These are phyloP conservation scores for Esteya vermicola DNA, from an alignment of 2,329 filamentous ascomycete species.

Conservation along the genomic window DNA sequence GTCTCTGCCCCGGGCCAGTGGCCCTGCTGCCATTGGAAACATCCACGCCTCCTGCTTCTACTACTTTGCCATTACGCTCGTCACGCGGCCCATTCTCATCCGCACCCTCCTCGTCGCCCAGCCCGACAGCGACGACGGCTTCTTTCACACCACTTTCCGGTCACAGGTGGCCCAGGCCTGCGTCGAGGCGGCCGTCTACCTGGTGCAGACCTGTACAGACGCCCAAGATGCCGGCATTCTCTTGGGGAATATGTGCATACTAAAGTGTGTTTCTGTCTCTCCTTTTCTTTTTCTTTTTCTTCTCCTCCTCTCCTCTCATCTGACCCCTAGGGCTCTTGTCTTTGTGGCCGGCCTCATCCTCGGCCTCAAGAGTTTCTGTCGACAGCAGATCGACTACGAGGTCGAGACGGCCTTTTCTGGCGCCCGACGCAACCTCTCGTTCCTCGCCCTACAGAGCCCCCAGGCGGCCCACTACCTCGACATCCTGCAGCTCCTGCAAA, in stretches of 20 bases:
- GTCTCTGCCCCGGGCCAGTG: too few relatives aligned
- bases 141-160: constrained; percentile 1
- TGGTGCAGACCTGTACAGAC: constrained; percentile 11
- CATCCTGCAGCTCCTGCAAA: constrained; percentile 10
- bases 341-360: constrained; percentile 43
- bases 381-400: constrained; percentile 5
- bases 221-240: constrained; percentile 7
- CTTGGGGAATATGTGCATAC: constrained; percentile 8
- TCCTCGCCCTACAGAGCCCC: constrained; percentile 5
- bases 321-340: constrained; percentile 27
- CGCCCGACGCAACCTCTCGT: constrained; percentile 6
- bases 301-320: not conserved
- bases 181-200: constrained; percentile 9
- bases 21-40: constrained; percentile 9
- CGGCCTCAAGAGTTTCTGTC: constrained; percentile 23
- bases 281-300: not conserved
- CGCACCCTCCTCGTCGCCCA: constrained; percentile 2
- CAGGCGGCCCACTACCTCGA: constrained; percentile 11
- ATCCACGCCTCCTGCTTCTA: constrained; percentile 11
- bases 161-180: constrained; percentile 10
- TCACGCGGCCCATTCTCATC: constrained; percentile 10
- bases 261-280: not conserved
- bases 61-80: constrained; percentile 12
- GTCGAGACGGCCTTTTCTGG: constrained; percentile 8
- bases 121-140: too few relatives aligned